phyloP scores from a whole-genome alignment of 2,329 filamentous ascomycete genomes.

The Fusarium hainanense region DNA sequence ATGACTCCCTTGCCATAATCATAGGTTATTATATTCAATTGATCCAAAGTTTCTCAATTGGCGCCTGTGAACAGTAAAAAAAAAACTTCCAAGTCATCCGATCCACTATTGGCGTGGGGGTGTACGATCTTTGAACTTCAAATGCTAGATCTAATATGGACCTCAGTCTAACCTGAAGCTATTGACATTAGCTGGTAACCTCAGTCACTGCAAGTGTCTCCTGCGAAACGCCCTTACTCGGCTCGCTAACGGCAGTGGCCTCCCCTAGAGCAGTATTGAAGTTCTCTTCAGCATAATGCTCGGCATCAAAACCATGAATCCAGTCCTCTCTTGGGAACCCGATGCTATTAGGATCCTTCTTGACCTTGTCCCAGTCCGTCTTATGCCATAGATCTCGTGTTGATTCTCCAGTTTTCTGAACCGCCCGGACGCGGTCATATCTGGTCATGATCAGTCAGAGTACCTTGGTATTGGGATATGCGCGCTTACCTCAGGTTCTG shows the following conservation, averaged over 20 bases:
- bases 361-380: conserved; percentile 36
- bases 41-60: no score
- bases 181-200: not conserved
- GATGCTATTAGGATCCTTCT: conserved; percentile 27
- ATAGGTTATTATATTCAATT: no score
- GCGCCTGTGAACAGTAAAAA: no score
- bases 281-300: conserved; percentile 33
- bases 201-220: not conserved
- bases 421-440: conserved; percentile 36
- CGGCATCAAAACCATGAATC: conserved; percentile 40
- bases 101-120: no score
- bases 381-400: conserved; percentile 41
- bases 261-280: conserved; percentile 18
- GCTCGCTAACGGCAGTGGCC: fast-evolving
- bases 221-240: not conserved
- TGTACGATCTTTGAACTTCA: no score
- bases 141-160: no score
- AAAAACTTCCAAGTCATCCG: no score
- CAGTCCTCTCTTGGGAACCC: conserved; percentile 36
- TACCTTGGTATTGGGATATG: fast-evolving
- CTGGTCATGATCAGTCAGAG: not conserved
- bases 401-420: conserved; percentile 39
- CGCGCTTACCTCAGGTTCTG: conserved; percentile 24
- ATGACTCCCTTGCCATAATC: no score
- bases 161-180: no score